Base-by-base conservation (phyloP, 805 yeast genomes). In the Ogataea pini region DNA sequence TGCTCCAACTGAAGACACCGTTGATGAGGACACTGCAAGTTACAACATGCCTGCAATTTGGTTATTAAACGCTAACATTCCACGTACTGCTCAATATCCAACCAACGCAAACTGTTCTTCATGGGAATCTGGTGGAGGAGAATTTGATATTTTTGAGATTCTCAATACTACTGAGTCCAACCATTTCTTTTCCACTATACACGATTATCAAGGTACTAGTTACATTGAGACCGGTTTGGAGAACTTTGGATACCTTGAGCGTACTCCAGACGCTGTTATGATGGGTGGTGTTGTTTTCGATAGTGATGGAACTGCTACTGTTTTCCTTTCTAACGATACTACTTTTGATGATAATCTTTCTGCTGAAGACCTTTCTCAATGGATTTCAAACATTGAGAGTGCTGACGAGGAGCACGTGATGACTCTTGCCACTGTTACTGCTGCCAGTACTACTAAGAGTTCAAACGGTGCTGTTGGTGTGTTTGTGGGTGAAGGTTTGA, bases 111-210 rank as follows among this genome's bases (percentile, higher is more conserved):
- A 79, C 61, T 85, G 90, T 65, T 83, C 89, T 6, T 82, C 89
- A 60, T 85, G 91, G 91, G 72, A 77, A 38, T 75, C 85, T 24
- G 92, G 91, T 9, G 83, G 90, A 67, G 90, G 91, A 63, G 90
- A 85, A 66, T 83, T 80, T 57, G 92, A 85, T 67, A 77, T 84
- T 56, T 85, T 85, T 62, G 92, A 86, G 69, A 82, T 81, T 34
- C 77, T 83, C 80, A 85, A 85, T 67, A 67, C 70, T 47, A 80
- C 89, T 13, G 79, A 79, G 54, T 64, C 77, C 20, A 65, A 65
- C 43, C 74, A 82, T 48, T 72, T 86, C 56, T 83, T 72, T 67
- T 73, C 89, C 16, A 83, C 91, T 7, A 69, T 86, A 63, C 94
- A 86, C 63, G 88, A 83, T 60, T 86, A 76, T 73, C 94, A 86